A percentile compares a stretch with the other conserved stretches of the same genome.
phyloP scores from a whole-genome alignment of 2,329 filamentous ascomycete species.

The Pyricularia grisea region DNA sequence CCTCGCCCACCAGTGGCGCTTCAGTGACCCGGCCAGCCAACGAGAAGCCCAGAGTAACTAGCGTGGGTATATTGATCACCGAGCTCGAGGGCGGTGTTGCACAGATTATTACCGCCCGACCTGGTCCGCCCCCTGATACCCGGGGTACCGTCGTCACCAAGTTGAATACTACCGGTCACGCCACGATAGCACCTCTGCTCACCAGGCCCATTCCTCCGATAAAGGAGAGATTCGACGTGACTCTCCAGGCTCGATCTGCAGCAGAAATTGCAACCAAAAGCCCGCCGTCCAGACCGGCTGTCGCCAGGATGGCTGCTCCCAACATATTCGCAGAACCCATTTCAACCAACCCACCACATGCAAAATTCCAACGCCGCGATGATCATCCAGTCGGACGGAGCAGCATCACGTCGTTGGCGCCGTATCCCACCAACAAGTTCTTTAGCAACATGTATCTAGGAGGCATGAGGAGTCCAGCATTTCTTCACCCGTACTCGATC shows the following conservation, averaged over 20 bases:
- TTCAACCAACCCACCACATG: slow-evolving; percentile 35
- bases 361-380: slow-evolving; percentile 32
- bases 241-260: neutral
- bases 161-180: slow-evolving; percentile 1
- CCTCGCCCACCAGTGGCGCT: neutral
- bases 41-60: neutral
- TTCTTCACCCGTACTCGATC: slow-evolving; percentile 67
- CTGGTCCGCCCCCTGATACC: slow-evolving; percentile 1
- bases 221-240: neutral
- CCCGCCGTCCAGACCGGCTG: neutral
- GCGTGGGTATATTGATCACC: neutral
- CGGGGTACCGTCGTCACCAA: neutral
- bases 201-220: neutral
- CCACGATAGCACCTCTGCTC: neutral
- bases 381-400: slow-evolving; percentile 51
- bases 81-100: neutral
- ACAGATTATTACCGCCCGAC: neutral
- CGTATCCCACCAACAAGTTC: slow-evolving; percentile 70
- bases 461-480: slow-evolving; percentile 58
- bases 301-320: slow-evolving; percentile 11
- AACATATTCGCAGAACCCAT: slow-evolving; percentile 51
- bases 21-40: neutral
- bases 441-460: slow-evolving; percentile 74
- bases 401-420: slow-evolving; percentile 35
- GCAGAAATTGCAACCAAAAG: neutral